Evolutionary conservation across 1,139 yeast species (phyloP), one percentile per base, ranked within the genome.

Genomic region (Hyphopichia burtonii): DNA sequence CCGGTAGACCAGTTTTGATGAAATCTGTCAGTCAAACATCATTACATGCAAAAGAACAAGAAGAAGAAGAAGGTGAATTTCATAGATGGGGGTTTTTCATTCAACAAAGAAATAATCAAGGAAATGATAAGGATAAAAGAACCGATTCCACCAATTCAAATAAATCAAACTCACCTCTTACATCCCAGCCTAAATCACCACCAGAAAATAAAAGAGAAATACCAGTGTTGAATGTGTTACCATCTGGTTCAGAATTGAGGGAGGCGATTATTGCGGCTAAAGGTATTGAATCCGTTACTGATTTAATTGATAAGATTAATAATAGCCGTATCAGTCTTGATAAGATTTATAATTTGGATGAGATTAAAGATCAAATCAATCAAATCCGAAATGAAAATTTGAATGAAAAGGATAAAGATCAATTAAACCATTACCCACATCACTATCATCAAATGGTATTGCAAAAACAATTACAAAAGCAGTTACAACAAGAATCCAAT

Each of bases 61-160:
- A 89, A 55, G 81, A 83, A 48, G 97, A 90, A 61, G 97, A 90
- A 69, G 97, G 96, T 50, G 96, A 87, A 55, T 74, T 89, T 48
- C 96, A 88, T 63, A 82, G 86, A 62, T 80, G 88, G 80, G 95
- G 95, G 14, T 79, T 77, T 54, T 83, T 80, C 54, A 82, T 84
- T 52, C 86, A 83, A 55, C 86, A 80, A 56, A 76, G 81, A 46
- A 53, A 52, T 40, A 54, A 59, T 42, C 43, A 44, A n/a, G 51
- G 49, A 8, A 43, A 44, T 9, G 30, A 28, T 28, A 35, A 25
- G n/a, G 25, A 25, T 10, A 4, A 27, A 15, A 45, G 47, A 4
- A 38, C 22, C 12, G 42, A 28, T 5, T 4, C 11, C 4, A 17
- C 11, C 17, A 14, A 9, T 16, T 30, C 32, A 30, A 8, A 8